Evolutionary conservation across 2,329 filamentous ascomycete genomes (phyloP).

Genomic region (Chaetomiaceae sp.): DNA sequence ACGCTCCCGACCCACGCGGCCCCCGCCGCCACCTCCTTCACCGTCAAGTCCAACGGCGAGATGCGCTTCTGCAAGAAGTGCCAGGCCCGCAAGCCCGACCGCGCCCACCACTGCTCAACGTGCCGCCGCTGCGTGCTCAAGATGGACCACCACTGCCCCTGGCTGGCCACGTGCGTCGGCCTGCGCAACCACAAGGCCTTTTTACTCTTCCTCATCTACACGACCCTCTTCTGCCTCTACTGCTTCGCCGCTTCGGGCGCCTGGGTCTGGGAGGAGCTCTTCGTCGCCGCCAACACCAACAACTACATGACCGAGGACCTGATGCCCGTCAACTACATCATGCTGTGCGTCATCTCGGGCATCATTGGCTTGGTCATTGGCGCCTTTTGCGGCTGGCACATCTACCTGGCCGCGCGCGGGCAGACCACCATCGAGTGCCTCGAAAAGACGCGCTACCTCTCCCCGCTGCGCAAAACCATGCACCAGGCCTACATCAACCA

Average conservation of each 20-base stretch:
- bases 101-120: slow-evolving; percentile 93
- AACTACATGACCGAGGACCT: slow-evolving; percentile 70
- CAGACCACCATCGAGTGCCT: slow-evolving; percentile 95
- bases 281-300: slow-evolving; percentile 59
- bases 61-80: slow-evolving; percentile 96
- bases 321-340: slow-evolving; percentile 84
- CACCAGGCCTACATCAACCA: slow-evolving; percentile 58
- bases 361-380: slow-evolving; percentile 88
- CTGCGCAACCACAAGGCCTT: slow-evolving; percentile 95
- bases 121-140: slow-evolving; percentile 93
- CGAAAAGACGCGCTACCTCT: slow-evolving; percentile 92
- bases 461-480: slow-evolving; percentile 68
- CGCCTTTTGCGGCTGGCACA: slow-evolving; percentile 89
- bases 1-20: slow-evolving; percentile 71
- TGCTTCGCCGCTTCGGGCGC: slow-evolving; percentile 69
- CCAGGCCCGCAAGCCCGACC: slow-evolving; percentile 88
- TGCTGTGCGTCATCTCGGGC: slow-evolving; percentile 79
- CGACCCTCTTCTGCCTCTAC: slow-evolving; percentile 77
- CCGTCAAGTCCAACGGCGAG: slow-evolving; percentile 86
- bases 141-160: slow-evolving; percentile 99
- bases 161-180: slow-evolving; percentile 93
- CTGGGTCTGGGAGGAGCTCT: slow-evolving; percentile 83
- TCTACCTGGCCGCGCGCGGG: slow-evolving; percentile 71
- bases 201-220: slow-evolving; percentile 85
- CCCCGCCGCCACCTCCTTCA: slow-evolving; percentile 68